Conservation (phyloP, 352 stramenopile genomes). For the Elongisporangium undulatum region DNA sequence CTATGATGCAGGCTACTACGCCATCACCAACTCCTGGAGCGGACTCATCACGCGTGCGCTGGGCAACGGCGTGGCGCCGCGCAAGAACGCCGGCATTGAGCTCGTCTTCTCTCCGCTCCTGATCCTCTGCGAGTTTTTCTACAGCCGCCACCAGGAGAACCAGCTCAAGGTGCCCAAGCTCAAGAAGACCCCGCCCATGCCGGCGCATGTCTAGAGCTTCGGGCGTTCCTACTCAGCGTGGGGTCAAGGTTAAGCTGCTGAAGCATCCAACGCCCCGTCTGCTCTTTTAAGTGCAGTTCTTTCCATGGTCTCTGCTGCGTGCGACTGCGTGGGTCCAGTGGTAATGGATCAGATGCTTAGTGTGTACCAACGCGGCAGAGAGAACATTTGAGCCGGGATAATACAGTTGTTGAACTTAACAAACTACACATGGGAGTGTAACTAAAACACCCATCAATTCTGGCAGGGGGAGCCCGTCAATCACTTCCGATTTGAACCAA, state of each 20-base stretch:
- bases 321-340: no score
- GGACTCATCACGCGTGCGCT: conserved; percentile 49
- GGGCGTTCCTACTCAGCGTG: background rate
- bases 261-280: no score
- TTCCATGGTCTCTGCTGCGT: no score
- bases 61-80: conserved; percentile 53
- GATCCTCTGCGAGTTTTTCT: background rate
- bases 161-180: background rate
- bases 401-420: no score
- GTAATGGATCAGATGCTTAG: no score
- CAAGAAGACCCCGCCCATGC: background rate
- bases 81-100: conserved; percentile 60
- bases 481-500: conserved; percentile 6
- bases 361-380: no score
- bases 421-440: background rate
- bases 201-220: background rate
- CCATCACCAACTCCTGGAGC: conserved; percentile 54
- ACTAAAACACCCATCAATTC: background rate
- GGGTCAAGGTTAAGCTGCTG: no score
- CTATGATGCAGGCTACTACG: conserved; percentile 31
- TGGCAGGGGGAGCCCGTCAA: background rate
- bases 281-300: no score
- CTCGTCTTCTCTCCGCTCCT: conserved; percentile 4
- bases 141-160: background rate
- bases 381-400: no score